Evolutionary conservation across 129 eudicot genomes (phyloP), one percentile per base, ranked within the genome.

Genomic region (Flaveria sonorensis): DNA sequence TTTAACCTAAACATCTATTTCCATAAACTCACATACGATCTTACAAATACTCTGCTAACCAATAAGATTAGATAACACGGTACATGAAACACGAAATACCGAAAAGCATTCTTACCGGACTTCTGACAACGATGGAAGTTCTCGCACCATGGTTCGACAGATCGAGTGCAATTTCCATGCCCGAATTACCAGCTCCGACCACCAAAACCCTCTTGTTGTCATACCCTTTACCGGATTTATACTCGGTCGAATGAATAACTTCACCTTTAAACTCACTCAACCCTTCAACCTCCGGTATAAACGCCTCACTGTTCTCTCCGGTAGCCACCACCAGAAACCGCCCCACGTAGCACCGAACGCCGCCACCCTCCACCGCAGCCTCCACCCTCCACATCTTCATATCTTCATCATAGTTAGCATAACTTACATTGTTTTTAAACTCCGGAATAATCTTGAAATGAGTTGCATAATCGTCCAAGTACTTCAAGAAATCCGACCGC

Each of bases 121-220:
- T 85, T 36, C 92, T 81, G 15, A 92, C 84, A 64, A 85, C 90
- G 23, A 92, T 83, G 75, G 98, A 90, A 64, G 92, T 79, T n/a
- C 82, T 81, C 0, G 89, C 95, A 64, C 94, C 94, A 59, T 85
- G 45, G 40, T 70, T 78, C 0, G 88, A 68, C 1, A 92, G 55
- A 87, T 90, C 96, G 63, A 86, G 71, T 12, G 98, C 94, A 73
- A 90, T 92, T 64, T 92, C 98, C 96, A 86, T 88, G 1, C 95
- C 98, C 2, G 95, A 92, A 77, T 92, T 92, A 15, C 98, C 98
- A 14, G 87, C 81, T 42, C 98, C 98, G 62, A 90, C 90, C 19
- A 93, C 95, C 87, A 93, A 79, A 59, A 93, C 95, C 72, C 57
- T 79, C 30, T 86, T 84, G 1, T 65, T 73, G 15, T 60, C 53